A percentile compares a stretch with the other conserved stretches of the same genome.
phyloP scores from a whole-genome alignment of 2,329 filamentous ascomycete species.

The Alternaria viburni region DNA sequence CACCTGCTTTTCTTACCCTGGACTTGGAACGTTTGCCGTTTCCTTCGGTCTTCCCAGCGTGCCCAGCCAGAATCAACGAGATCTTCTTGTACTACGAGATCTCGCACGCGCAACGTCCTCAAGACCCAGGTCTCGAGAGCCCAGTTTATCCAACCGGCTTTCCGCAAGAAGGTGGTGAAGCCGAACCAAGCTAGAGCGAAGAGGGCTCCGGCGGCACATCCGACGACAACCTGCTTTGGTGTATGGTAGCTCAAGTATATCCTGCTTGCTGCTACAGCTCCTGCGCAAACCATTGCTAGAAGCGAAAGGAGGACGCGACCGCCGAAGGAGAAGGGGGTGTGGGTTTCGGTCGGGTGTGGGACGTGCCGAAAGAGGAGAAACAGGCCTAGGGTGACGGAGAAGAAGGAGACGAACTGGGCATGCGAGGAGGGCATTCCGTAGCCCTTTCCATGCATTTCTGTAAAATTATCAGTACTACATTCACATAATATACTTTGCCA shows the following conservation, averaged over 20 bases:
- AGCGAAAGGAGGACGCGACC: conserved; percentile 65
- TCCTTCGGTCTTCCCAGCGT: conserved; percentile 73
- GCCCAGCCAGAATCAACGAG: conserved; percentile 92
- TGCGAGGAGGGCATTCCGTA: conserved; percentile 98
- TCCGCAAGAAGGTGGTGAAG: conserved; percentile 70
- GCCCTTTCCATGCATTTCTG: conserved; percentile 81
- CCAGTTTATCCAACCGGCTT: conserved; percentile 74
- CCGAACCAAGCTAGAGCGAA: conserved; percentile 82
- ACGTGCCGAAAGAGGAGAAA: conserved; percentile 83
- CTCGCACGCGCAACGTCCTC: conserved; percentile 74
- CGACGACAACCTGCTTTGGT: conserved; percentile 82
- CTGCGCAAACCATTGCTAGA: conserved; percentile 50
- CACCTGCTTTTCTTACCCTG: conserved; percentile 37
- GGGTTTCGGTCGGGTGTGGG: conserved; percentile 54
- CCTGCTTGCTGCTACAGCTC: conserved; percentile 74
- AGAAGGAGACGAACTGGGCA: conserved; percentile 93
- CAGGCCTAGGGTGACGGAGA: conserved; percentile 80
- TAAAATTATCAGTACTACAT: background rate
- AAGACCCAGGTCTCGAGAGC: conserved; percentile 69
- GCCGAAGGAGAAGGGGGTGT: conserved; percentile 63
- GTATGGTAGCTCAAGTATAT: conserved; percentile 96
- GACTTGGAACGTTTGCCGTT: conserved; percentile 25
- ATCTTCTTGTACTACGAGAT: conserved; percentile 87
- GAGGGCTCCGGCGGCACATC: conserved; percentile 70
- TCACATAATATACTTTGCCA: background rate